A percentile compares a stretch with the other conserved stretches of the same genome.
These are phyloP conservation scores for Cladosporium cucumerinum DNA, from an alignment of 2,329 filamentous ascomycete genomes.

Conservation along the genomic window DNA sequence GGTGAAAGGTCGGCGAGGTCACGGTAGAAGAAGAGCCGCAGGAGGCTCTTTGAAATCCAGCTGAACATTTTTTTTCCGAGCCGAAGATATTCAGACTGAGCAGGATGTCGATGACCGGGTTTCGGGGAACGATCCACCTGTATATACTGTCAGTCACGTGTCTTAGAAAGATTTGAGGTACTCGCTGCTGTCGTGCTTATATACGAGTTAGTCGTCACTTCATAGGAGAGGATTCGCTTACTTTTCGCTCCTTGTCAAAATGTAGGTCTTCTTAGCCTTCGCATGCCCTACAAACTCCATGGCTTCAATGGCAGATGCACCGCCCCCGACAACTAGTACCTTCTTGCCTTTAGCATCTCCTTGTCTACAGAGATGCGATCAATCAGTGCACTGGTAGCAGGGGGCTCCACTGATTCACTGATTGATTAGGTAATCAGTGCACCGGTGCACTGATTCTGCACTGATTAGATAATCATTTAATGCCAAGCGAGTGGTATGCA, in stretches of 20 bases:
- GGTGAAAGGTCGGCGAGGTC: conserved; percentile 74
- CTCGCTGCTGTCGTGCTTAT: background rate
- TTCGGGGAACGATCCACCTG: conserved; percentile 70
- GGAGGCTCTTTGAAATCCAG: conserved; percentile 66
- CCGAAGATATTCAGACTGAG: conserved; percentile 77
- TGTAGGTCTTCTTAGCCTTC: conserved; percentile 64
- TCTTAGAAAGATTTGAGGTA: background rate
- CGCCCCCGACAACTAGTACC: conserved; percentile 72
- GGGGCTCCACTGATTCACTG: too few species aligned
- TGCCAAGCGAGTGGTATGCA: too few species aligned
- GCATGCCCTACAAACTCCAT: conserved; percentile 72
- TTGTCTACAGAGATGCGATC: too few species aligned
- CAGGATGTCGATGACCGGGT: conserved; percentile 68
- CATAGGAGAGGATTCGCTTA: background rate
- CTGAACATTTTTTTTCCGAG: conserved; percentile 63
- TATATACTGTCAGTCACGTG: background rate
- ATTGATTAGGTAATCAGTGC: too few species aligned
- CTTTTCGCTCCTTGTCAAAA: conserved; percentile 59
- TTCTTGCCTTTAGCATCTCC: conserved; percentile 68
- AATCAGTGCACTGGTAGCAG: too few species aligned
- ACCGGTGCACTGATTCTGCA: too few species aligned
- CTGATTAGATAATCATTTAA: too few species aligned
- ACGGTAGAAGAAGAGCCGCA: conserved; percentile 77
- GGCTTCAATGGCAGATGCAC: conserved; percentile 77
- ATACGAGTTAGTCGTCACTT: background rate